Evolutionary conservation across 495 filamentous ascomycete genomes (phyloP).

Genomic region (Amorphotheca resinae): DNA sequence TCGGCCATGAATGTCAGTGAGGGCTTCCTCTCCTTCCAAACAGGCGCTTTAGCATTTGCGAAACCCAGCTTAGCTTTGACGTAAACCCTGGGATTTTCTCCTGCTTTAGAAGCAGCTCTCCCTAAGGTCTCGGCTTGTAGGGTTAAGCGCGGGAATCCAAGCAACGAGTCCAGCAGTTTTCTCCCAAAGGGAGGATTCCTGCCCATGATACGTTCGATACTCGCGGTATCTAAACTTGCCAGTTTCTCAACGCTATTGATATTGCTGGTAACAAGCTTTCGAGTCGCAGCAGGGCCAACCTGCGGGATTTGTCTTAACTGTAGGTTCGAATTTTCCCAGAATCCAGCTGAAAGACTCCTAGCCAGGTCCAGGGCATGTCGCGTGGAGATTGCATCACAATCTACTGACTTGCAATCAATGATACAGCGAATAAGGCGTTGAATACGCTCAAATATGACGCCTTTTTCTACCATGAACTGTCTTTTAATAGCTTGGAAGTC

Average conservation of each 20-base stretch:
- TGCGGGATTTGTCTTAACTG: conserved; percentile 81
- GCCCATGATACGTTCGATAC: conserved; percentile 65
- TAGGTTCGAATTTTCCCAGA: conserved; percentile 76
- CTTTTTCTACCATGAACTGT: conserved; percentile 57
- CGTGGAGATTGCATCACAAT: conserved; percentile 52
- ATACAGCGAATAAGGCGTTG: conserved; percentile 71
- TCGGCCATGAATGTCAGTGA: conserved; percentile 67
- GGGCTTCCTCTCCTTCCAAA: conserved; percentile 49
- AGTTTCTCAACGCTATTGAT: conserved; percentile 63
- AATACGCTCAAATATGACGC: conserved; percentile 57
- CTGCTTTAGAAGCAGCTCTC: conserved; percentile 22
- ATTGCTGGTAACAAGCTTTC: conserved; percentile 61
- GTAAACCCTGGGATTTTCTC: conserved; percentile 23
- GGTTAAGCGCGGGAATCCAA: conserved; percentile 62
- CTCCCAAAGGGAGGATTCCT: conserved; percentile 75
- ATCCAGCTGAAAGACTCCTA: conserved; percentile 62
- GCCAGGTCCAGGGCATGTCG: conserved; percentile 67
- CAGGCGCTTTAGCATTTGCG: conserved; percentile 51
- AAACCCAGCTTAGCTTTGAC: conserved; percentile 62
- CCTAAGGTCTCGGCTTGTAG: conserved; percentile 31
- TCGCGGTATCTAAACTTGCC: conserved; percentile 48
- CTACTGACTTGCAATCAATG: conserved; percentile 65
- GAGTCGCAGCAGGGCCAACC: conserved; percentile 64
- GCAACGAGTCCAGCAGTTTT: conserved; percentile 49
- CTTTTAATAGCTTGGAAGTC: conserved; percentile 43